Conservation (phyloP, 2,329 filamentous ascomycete species). For the Aureobasidium sp. region DNA sequence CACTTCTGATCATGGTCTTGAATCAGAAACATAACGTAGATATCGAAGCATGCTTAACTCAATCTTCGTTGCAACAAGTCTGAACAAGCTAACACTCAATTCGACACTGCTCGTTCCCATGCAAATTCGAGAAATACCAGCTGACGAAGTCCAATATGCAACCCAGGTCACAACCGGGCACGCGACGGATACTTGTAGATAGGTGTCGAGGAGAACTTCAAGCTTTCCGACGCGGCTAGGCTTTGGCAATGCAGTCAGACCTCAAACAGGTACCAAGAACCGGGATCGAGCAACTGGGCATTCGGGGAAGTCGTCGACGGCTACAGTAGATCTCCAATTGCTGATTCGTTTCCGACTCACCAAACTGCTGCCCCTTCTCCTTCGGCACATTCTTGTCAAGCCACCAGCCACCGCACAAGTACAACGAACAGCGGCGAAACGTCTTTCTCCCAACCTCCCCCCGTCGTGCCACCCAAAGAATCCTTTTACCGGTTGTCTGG, state of each 20-base stretch:
- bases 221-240: background rate
- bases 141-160: background rate
- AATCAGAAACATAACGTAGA: background rate
- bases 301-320: too few relatives aligned
- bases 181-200: too few relatives aligned
- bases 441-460: background rate
- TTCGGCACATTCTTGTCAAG: slow-evolving; percentile 6
- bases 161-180: too few relatives aligned
- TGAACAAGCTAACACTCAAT: background rate
- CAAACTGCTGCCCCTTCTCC: background rate
- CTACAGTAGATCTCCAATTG: background rate
- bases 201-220: background rate
- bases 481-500: background rate
- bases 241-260: background rate
- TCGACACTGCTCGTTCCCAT: background rate
- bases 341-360: background rate
- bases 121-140: background rate
- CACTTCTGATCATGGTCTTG: background rate
- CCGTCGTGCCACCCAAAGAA: background rate
- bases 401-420: background rate
- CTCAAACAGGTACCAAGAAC: background rate
- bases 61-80: background rate
- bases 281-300: background rate
- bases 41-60: slow-evolving; percentile 1
- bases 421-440: background rate